Percentiles rank a stretch among this genome's conserved stretches.
Conservation (phyloP, 1,284 basidiomycete genomes). For the Ustilago bromivora region DNA sequence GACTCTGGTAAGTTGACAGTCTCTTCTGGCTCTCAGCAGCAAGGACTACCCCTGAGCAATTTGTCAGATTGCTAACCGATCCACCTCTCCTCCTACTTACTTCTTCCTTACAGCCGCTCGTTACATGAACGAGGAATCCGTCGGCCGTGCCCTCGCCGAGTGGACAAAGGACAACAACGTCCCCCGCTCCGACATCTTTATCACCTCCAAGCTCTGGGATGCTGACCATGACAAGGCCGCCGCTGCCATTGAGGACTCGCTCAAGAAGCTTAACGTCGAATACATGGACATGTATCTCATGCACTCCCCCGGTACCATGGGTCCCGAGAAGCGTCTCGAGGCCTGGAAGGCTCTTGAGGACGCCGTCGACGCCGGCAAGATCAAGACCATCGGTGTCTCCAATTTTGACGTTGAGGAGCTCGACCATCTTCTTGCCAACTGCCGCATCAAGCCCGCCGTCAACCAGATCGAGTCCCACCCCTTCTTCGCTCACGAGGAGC, state of each 20-base stretch:
- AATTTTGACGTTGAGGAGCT: conserved; percentile 69
- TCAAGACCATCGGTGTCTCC: conserved; percentile 68
- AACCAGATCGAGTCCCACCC: conserved; percentile 70
- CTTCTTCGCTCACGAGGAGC: conserved; percentile 68
- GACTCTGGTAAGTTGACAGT: conserved; percentile 59
- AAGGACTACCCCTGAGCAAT: neutral
- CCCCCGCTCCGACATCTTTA: conserved; percentile 68
- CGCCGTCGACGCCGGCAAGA: conserved; percentile 67
- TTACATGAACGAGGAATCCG: conserved; percentile 69
- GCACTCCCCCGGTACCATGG: conserved; percentile 68
- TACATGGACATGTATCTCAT: conserved; percentile 69
- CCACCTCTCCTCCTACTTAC: neutral
- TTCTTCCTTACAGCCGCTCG: conserved; percentile 50
- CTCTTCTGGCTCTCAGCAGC: neutral
- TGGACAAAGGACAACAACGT: conserved; percentile 62
- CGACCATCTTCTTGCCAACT: conserved; percentile 64
- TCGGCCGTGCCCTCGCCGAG: conserved; percentile 67
- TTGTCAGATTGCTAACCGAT: neutral
- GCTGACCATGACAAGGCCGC: conserved; percentile 66
- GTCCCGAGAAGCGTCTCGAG: conserved; percentile 60
- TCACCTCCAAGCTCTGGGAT: conserved; percentile 70
- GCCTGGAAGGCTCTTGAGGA: conserved; percentile 68
- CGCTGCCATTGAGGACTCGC: conserved; percentile 67
- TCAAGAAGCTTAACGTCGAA: conserved; percentile 66
- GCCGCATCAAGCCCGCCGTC: conserved; percentile 67